These are phyloP conservation scores for Aspergillus sclerotiicarbonarius DNA, from an alignment of 495 filamentous ascomycete genomes.

Conservation along the genomic window DNA sequence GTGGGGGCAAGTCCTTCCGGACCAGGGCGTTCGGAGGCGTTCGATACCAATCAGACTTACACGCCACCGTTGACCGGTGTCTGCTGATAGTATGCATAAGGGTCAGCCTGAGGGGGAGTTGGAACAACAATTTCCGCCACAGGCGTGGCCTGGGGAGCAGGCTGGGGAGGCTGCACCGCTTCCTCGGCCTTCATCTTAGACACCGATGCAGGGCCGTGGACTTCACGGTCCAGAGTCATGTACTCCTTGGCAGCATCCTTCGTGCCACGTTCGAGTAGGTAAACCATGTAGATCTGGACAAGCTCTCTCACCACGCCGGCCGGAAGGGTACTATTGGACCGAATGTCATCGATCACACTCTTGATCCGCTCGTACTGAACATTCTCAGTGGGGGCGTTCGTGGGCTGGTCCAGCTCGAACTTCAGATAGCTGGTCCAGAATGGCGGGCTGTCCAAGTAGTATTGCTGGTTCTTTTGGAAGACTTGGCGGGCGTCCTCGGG, in stretches of 20 bases:
- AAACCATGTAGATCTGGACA: conserved; percentile 75
- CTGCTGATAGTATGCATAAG: conserved; percentile 44
- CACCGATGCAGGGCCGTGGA: conserved; percentile 64
- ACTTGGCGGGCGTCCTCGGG: conserved; percentile 82
- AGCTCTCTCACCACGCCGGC: conserved; percentile 70
- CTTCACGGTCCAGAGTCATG: conserved; percentile 76
- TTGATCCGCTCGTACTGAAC: conserved; percentile 73
- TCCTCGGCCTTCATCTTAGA: conserved; percentile 33
- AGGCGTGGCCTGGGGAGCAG: conserved; percentile 14
- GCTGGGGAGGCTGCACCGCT: conserved; percentile 20
- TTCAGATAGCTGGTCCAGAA: conserved; percentile 91
- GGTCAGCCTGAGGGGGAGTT: conserved; percentile 24
- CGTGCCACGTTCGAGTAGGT: conserved; percentile 81
- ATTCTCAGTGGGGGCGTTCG: conserved; percentile 59
- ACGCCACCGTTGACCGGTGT: conserved; percentile 32
- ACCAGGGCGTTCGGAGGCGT: background rate
- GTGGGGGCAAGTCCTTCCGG: background rate
- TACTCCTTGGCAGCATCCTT: conserved; percentile 84
- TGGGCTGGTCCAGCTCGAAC: conserved; percentile 89
- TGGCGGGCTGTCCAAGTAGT: conserved; percentile 79
- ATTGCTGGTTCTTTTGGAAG: conserved; percentile 77
- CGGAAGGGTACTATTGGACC: conserved; percentile 69
- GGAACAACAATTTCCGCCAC: conserved; percentile 21
- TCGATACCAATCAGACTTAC: background rate
- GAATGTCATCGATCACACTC: conserved; percentile 74